Evolutionary conservation across 768 basidiomycete genomes (phyloP).

Genomic region (Russula virescens): DNA sequence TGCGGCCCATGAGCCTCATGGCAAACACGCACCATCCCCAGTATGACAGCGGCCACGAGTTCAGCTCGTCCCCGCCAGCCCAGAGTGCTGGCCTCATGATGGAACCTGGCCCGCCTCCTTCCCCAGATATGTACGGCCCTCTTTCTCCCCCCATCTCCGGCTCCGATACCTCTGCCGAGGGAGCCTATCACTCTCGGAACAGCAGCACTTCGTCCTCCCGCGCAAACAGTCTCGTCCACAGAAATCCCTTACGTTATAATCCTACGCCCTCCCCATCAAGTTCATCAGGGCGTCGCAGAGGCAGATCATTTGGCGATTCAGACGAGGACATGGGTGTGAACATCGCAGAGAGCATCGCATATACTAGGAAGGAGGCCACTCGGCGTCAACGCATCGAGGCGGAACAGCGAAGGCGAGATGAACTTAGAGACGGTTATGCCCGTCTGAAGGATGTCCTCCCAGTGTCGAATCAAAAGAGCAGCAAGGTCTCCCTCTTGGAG

Average conservation of each 20-base stretch:
- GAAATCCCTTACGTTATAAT: slow-evolving; percentile 63
- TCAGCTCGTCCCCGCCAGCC: slow-evolving; percentile 33
- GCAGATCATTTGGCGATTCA: slow-evolving; percentile 67
- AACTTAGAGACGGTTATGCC: slow-evolving; percentile 84
- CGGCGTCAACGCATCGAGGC: slow-evolving; percentile 81
- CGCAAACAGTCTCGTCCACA: slow-evolving; percentile 70
- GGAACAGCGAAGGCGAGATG: slow-evolving; percentile 84
- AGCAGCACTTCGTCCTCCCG: slow-evolving; percentile 75
- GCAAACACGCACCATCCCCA: slow-evolving; percentile 60
- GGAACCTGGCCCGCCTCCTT: slow-evolving; percentile 50
- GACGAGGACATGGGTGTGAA: slow-evolving; percentile 60
- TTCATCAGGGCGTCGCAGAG: slow-evolving; percentile 62
- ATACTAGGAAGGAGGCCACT: slow-evolving; percentile 79
- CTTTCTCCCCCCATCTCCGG: slow-evolving; percentile 82
- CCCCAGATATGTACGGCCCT: slow-evolving; percentile 77
- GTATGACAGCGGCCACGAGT: slow-evolving; percentile 48
- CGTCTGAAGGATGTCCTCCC: slow-evolving; percentile 85
- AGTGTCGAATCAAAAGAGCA: slow-evolving; percentile 83
- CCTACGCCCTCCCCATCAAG: slow-evolving; percentile 76
- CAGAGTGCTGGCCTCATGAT: slow-evolving; percentile 23
- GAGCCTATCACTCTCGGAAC: slow-evolving; percentile 58
- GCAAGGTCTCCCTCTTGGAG: slow-evolving; percentile 84
- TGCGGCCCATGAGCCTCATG: slow-evolving; percentile 55
- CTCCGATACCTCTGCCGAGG: slow-evolving; percentile 85
- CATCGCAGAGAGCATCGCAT: slow-evolving; percentile 65